Evolutionary conservation across 352 stramenopile genomes (phyloP).

Genomic region (Discostella stelligera): DNA sequence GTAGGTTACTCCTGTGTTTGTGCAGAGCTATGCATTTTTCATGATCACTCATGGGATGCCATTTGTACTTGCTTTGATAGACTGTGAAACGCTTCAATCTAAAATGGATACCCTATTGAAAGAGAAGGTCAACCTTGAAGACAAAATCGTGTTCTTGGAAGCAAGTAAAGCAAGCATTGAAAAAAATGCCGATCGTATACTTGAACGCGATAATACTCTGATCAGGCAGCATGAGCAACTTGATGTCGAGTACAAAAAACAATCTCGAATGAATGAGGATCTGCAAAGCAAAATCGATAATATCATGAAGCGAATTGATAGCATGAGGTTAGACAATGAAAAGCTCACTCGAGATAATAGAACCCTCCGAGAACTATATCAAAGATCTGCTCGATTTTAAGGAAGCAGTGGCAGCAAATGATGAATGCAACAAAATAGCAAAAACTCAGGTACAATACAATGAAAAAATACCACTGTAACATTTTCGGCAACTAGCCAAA

Average conservation of each 20-base stretch:
- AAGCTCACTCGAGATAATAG: constrained; percentile 24
- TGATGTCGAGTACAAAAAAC: constrained; percentile 30
- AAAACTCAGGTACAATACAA: too few relatives aligned
- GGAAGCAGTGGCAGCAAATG: too few relatives aligned
- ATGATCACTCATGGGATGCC: background rate
- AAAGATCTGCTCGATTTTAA: constrained; percentile 1
- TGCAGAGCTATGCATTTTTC: background rate
- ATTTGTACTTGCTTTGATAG: constrained; percentile 1
- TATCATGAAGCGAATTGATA: constrained; percentile 14
- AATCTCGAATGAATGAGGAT: constrained; percentile 22
- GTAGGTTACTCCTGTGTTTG: constrained; percentile 1
- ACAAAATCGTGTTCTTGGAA: constrained; percentile 34
- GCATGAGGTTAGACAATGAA: constrained; percentile 32
- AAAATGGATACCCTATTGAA: constrained; percentile 25
- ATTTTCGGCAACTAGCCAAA: too few relatives aligned
- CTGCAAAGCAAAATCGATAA: constrained; percentile 18
- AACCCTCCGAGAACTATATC: constrained; percentile 24
- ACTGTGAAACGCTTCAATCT: constrained; percentile 25
- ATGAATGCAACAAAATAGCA: too few relatives aligned
- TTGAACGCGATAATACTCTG: constrained; percentile 42
- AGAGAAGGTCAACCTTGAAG: constrained; percentile 36
- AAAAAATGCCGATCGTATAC: constrained; percentile 45
- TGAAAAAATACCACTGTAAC: too few relatives aligned
- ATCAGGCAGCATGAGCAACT: constrained; percentile 28
- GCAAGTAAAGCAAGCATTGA: constrained; percentile 46